These are phyloP conservation scores for Sanguinoderma infundibulare DNA, from an alignment of 1,284 basidiomycete species.

Conservation along the genomic window DNA sequence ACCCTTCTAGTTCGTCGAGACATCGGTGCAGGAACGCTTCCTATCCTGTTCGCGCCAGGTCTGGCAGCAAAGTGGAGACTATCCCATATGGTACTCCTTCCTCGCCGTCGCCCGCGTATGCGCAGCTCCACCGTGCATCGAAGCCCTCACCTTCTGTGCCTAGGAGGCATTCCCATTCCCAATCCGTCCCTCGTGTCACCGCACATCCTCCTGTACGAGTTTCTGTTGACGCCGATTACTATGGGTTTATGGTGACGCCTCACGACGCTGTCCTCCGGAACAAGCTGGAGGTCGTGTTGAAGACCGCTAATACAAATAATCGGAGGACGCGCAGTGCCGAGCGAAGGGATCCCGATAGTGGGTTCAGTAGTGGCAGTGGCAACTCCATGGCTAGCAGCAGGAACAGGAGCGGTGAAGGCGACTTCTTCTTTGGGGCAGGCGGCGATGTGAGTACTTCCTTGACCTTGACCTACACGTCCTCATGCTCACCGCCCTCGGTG, in stretches of 20 bases:
- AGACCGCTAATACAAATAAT: conserved; percentile 36
- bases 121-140: conserved; percentile 31
- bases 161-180: conserved; percentile 22
- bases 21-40: conserved; percentile 17
- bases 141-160: conserved; percentile 31
- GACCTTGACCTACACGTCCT: neutral
- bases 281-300: conserved; percentile 57
- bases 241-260: conserved; percentile 40
- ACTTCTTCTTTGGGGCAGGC: conserved; percentile 34
- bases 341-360: conserved; percentile 27
- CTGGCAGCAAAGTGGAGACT: conserved; percentile 19
- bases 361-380: conserved; percentile 31
- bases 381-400: conserved; percentile 38
- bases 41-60: conserved; percentile 7
- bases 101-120: conserved; percentile 33
- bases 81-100: conserved; percentile 30
- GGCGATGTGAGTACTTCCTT: conserved; percentile 31
- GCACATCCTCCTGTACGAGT: conserved; percentile 20
- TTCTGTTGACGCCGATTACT: conserved; percentile 27
- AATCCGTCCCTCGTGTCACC: conserved; percentile 21
- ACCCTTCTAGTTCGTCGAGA: conserved; percentile 23
- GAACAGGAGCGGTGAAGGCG: conserved; percentile 36
- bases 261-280: conserved; percentile 60
- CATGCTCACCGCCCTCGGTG: conserved; percentile 17
- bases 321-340: conserved; percentile 29